These are phyloP conservation scores for Bruguiera parviflora DNA, from an alignment of 345 rosid species.

Conservation along the genomic window DNA sequence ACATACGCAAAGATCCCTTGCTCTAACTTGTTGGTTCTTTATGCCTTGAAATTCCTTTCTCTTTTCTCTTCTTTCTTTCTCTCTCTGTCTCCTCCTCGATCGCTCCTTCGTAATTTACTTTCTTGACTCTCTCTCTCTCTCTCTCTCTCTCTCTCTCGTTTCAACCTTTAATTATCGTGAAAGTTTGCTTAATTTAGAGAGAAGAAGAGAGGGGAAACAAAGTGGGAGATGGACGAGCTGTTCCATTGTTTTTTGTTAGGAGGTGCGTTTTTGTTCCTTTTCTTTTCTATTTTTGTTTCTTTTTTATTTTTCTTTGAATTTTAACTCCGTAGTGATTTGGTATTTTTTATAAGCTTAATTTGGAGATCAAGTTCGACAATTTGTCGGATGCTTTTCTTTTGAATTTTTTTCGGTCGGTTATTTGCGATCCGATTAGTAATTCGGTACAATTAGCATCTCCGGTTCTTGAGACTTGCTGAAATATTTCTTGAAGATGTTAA, in stretches of 20 bases:
- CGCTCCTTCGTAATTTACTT: slow-evolving; percentile 13
- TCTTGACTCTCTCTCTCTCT: slow-evolving; percentile 1
- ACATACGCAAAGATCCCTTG: slow-evolving; percentile 47
- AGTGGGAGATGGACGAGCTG: slow-evolving; percentile 22
- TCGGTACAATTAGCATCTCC: neutral
- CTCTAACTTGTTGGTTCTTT: slow-evolving; percentile 21
- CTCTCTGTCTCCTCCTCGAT: neutral
- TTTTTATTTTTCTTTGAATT: neutral
- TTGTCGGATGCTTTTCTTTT: neutral
- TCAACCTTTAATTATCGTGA: neutral
- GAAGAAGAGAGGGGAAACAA: slow-evolving; percentile 28
- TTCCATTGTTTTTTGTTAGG: slow-evolving; percentile 2
- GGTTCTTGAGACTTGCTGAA: neutral
- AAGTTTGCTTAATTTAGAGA: slow-evolving; percentile 19
- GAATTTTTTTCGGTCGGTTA: neutral
- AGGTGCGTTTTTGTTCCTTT: slow-evolving; percentile 36
- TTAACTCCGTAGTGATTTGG: neutral
- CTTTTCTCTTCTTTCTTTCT: slow-evolving; percentile 9
- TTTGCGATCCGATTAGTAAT: slow-evolving; percentile 22
- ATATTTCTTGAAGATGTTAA: slow-evolving; percentile 12
- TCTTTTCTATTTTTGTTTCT: neutral
- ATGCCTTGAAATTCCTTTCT: slow-evolving; percentile 17
- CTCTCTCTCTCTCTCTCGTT: slow-evolving; percentile 8
- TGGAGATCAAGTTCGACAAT: slow-evolving; percentile 2
- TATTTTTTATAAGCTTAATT: neutral